A percentile compares a stretch with the other conserved stretches of the same genome.
Evolutionary conservation across 441 rosid genomes (phyloP).

Genomic region (Populus tomentosa): DNA sequence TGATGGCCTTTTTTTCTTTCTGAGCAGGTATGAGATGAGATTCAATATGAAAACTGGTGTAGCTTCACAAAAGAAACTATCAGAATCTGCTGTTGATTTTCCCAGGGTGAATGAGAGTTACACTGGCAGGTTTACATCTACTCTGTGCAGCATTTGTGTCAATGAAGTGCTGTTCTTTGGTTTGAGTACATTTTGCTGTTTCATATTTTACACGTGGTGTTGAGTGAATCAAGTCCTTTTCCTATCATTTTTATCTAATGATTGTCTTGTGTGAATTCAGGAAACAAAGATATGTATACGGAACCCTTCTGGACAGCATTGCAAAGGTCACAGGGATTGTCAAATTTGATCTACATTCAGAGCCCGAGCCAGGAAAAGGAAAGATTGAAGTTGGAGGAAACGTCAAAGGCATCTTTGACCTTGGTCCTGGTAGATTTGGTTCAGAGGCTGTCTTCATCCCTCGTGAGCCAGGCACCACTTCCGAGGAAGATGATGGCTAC

Average conservation of each 20-base stretch:
- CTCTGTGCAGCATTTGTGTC: background rate
- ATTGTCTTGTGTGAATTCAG: background rate
- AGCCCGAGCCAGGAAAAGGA: slow-evolving; percentile 62
- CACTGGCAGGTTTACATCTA: slow-evolving; percentile 67
- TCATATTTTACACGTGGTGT: background rate
- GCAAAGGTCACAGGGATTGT: slow-evolving; percentile 79
- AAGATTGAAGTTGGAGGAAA: slow-evolving; percentile 79
- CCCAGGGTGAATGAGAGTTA: slow-evolving; percentile 84
- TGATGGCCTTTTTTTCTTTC: slow-evolving; percentile 15
- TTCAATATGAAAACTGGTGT: too few relatives aligned
- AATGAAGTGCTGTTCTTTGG: background rate
- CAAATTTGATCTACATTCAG: slow-evolving; percentile 85
- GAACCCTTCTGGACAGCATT: slow-evolving; percentile 80
- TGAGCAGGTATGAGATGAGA: background rate
- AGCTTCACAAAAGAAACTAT: too few relatives aligned
- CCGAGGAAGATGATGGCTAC: slow-evolving; percentile 93
- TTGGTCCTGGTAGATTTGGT: slow-evolving; percentile 28
- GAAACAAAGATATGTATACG: slow-evolving; percentile 95
- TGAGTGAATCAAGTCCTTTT: background rate
- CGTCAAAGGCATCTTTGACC: slow-evolving; percentile 33
- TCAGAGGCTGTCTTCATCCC: slow-evolving; percentile 91
- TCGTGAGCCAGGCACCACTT: slow-evolving; percentile 43
- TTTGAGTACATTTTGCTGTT: background rate
- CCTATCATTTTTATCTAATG: background rate
- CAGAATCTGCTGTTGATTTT: slow-evolving; percentile 58